Base-by-base conservation (phyloP, 2,329 filamentous ascomycete species). In the Aspergillus sp. region DNA sequence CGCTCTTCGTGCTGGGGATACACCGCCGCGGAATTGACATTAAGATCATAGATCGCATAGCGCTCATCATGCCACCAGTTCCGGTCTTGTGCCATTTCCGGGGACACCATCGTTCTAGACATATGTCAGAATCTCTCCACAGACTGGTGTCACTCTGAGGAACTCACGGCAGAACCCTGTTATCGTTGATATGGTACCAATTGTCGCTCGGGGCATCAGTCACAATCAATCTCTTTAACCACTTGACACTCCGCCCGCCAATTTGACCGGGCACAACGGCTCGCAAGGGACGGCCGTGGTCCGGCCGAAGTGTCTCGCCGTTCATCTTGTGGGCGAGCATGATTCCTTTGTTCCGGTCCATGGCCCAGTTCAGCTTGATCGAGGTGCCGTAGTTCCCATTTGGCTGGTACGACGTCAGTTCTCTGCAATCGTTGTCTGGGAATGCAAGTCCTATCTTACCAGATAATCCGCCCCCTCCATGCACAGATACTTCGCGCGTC, bases 131-230 rank as follows among this genome's bases (percentile, higher is more conserved):
- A 19, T 34, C 6, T 6, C 15, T 8, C 29, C 14, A 17, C 5
- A 3, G 24, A 24, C 11, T 4, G 12, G 15, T 8, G 2, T 6
- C 25, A 3, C 3, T 3, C 3, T 12, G 28, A 8, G 4, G 8
- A 7, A 60, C 66, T 51, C 47, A 71, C 43, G 88, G 88, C 24
- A 95, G 63, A 1, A 95, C 86, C 37, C 86, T 70, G 53, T 95
- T 95, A 56, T 95, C 88, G 58, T 91, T 88, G 41, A 93, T 86
- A 57, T 95, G 88, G 49, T 94, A 94, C 85, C 86, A 93, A 52
- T 93, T 94, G 41, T 89, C 80, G 52, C 86, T 93, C 1, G 86
- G 86, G 15, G 71, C 67, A 7, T 78, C 73, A 0, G 86, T 89
- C 31, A 95, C 58, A 26, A 86, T 81, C 39, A 95, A 72, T 43